These are phyloP conservation scores for Tylopilus intermedius DNA, from an alignment of 768 basidiomycete species.

Conservation along the genomic window DNA sequence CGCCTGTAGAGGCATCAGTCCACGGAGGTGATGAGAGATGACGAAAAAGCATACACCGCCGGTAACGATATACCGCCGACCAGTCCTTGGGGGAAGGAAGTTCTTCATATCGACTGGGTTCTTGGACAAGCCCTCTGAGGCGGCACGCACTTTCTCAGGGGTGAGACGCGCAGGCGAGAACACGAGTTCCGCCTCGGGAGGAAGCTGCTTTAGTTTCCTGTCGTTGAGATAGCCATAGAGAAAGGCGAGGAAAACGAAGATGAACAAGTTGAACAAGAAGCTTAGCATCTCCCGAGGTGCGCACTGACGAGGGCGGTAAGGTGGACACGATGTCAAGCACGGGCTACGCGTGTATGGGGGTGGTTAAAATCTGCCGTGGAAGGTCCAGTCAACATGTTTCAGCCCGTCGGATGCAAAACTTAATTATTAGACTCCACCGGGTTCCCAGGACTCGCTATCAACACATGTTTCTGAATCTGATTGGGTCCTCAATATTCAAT, in stretches of 20 bases:
- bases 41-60: conserved; percentile 53
- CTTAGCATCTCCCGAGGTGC: conserved; percentile 17
- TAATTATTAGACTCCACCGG: too few species aligned
- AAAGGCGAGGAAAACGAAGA: conserved; percentile 4
- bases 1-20: conserved; percentile 37
- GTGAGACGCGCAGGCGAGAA: conserved; percentile 53
- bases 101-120: conserved; percentile 35
- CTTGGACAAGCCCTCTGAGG: conserved; percentile 35
- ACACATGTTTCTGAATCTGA: background rate
- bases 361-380: too few species aligned
- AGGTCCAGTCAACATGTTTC: too few species aligned
- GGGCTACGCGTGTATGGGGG: too few species aligned
- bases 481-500: too few species aligned
- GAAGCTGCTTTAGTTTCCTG: conserved; percentile 44
- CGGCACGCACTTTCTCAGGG: conserved; percentile 36
- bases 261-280: conserved; percentile 6
- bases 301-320: background rate
- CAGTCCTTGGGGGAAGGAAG: conserved; percentile 62
- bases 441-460: background rate
- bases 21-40: background rate
- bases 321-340: background rate
- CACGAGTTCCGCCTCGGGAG: conserved; percentile 37
- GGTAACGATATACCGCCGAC: conserved; percentile 69
- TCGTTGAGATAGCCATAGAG: conserved; percentile 53
- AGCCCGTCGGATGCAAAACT: too few species aligned